These are phyloP conservation scores for Penicillium sp. DNA, from an alignment of 2,329 filamentous ascomycete genomes.

Conservation along the genomic window DNA sequence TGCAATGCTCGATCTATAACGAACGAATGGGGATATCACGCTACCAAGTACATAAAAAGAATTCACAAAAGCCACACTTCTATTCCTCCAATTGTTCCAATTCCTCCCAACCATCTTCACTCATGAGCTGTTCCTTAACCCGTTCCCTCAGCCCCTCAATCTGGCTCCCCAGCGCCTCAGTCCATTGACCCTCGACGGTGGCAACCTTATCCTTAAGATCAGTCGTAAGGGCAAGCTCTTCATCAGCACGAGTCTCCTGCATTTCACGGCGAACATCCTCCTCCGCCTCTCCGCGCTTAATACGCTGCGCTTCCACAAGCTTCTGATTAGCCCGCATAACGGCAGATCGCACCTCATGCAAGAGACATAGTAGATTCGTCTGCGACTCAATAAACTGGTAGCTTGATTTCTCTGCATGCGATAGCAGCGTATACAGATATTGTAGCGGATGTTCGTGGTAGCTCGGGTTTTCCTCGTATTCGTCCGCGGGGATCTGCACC, in stretches of 20 bases:
- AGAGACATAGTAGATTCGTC: slow-evolving; percentile 81
- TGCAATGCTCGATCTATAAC: slow-evolving; percentile 15
- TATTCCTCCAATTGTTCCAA: slow-evolving; percentile 53
- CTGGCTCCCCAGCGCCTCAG: slow-evolving; percentile 75
- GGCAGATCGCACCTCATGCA: slow-evolving; percentile 85
- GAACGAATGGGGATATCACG: slow-evolving; percentile 26
- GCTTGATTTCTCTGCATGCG: slow-evolving; percentile 85
- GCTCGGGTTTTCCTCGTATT: slow-evolving; percentile 78
- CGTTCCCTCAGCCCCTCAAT: slow-evolving; percentile 71
- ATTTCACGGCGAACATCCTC: slow-evolving; percentile 49
- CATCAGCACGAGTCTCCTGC: slow-evolving; percentile 60
- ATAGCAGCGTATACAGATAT: slow-evolving; percentile 81
- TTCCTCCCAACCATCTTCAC: slow-evolving; percentile 87
- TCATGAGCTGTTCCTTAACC: slow-evolving; percentile 69
- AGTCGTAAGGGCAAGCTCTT: slow-evolving; percentile 70
- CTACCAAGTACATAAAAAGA: slow-evolving; percentile 7
- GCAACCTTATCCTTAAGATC: slow-evolving; percentile 93
- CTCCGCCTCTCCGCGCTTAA: slow-evolving; percentile 43
- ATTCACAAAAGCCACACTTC: slow-evolving; percentile 31
- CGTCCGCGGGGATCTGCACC: slow-evolving; percentile 72
- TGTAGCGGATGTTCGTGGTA: slow-evolving; percentile 81
- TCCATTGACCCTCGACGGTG: slow-evolving; percentile 88
- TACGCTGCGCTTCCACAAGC: slow-evolving; percentile 65
- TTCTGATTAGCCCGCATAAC: slow-evolving; percentile 68
- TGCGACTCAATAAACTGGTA: slow-evolving; percentile 97